These are phyloP conservation scores for Leccinum truebloodii DNA, from an alignment of 768 basidiomycete genomes.

Conservation along the genomic window DNA sequence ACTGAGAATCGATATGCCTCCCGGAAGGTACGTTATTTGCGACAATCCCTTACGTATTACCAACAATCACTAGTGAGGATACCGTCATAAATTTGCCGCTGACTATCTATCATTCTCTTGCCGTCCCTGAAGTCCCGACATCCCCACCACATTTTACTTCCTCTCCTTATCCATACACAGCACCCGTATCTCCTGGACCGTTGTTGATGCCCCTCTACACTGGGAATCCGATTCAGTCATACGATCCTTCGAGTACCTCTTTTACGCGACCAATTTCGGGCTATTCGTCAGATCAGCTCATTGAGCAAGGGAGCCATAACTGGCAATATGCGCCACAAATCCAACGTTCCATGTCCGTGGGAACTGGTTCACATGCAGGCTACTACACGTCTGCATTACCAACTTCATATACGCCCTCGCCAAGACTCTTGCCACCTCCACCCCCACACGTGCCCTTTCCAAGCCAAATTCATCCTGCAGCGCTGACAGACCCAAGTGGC, in stretches of 20 bases:
- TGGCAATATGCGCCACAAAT: conserved; percentile 38
- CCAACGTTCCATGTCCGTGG: conserved; percentile 57
- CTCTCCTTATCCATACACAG: conserved; percentile 22
- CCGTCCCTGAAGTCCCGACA: conserved; percentile 43
- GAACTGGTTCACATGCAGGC: conserved; percentile 34
- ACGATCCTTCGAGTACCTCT: conserved; percentile 11
- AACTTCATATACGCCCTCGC: conserved; percentile 18
- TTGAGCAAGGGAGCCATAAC: conserved; percentile 13
- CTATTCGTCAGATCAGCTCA: conserved; percentile 10
- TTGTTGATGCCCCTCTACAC: conserved; percentile 11
- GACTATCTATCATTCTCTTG: conserved; percentile 62
- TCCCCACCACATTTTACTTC: conserved; percentile 26
- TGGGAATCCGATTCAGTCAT: conserved; percentile 11
- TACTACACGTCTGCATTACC: conserved; percentile 41
- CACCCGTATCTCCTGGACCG: conserved; percentile 20
- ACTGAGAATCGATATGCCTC: conserved; percentile 62
- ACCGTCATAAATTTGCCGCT: conserved; percentile 65
- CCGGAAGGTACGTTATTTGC: conserved; percentile 56
- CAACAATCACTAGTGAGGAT: conserved; percentile 57
- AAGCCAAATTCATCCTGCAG: conserved; percentile 17
- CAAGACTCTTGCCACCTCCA: conserved; percentile 30
- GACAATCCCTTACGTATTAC: conserved; percentile 5
- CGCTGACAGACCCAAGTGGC: conserved; percentile 15
- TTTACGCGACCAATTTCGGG: conserved; percentile 4
- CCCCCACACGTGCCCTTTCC: conserved; percentile 26